These are phyloP conservation scores for Didymella pomorum DNA, from an alignment of 2,329 filamentous ascomycete species.

Conservation along the genomic window DNA sequence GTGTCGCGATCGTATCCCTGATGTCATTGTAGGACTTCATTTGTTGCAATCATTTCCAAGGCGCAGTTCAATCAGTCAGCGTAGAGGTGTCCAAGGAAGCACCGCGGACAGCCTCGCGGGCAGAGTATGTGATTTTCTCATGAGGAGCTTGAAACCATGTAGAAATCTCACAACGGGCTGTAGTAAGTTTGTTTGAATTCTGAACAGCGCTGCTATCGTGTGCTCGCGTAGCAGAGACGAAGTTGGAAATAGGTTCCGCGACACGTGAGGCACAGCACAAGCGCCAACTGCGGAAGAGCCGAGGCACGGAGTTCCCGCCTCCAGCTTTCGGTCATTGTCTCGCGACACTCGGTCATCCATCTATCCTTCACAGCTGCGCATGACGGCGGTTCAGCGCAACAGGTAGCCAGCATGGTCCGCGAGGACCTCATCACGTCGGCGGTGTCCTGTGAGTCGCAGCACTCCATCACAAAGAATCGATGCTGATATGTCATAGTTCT, in stretches of 20 bases:
- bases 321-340: conserved; percentile 13
- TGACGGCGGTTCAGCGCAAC: conserved; percentile 25
- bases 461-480: background rate
- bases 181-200: too few relatives aligned
- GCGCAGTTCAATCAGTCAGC: too few relatives aligned
- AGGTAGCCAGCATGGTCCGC: conserved; percentile 76
- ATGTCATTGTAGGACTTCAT: too few relatives aligned
- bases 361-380: conserved; percentile 12
- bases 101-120: too few relatives aligned
- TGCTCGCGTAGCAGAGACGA: conserved; percentile 13
- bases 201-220: conserved; percentile 2
- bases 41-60: too few relatives aligned
- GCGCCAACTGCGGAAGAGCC: conserved; percentile 20
- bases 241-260: conserved; percentile 20
- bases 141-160: too few relatives aligned
- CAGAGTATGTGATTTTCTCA: too few relatives aligned
- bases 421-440: conserved; percentile 91
- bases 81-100: too few relatives aligned
- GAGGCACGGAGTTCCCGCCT: conserved; percentile 19
- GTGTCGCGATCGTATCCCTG: background rate
- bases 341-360: conserved; percentile 10
- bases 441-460: conserved; percentile 59
- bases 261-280: conserved; percentile 13
- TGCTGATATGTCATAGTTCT: conserved; percentile 69
- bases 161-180: too few relatives aligned